These are phyloP conservation scores for Kandelia obovata DNA, from an alignment of 345 rosid genomes.

Conservation along the genomic window DNA sequence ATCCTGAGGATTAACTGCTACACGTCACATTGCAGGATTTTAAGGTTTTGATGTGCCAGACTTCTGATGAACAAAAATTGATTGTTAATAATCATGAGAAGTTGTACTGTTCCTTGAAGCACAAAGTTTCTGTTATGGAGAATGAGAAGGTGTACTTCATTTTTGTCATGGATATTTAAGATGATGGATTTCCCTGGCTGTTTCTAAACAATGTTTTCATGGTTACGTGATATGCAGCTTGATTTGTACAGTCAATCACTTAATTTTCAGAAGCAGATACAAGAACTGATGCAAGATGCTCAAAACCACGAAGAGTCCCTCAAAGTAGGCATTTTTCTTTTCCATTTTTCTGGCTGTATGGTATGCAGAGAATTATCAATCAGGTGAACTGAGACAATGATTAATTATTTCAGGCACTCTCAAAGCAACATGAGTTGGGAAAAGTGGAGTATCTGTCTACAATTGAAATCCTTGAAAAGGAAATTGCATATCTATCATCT, in stretches of 20 bases:
- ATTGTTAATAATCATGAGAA: conserved; percentile 39
- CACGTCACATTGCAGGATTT: conserved; percentile 51
- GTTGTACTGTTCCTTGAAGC: conserved; percentile 32
- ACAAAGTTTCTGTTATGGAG: conserved; percentile 51
- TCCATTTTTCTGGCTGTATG: too few species aligned
- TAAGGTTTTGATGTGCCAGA: conserved; percentile 41
- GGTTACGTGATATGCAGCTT: conserved; percentile 37
- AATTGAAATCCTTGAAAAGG: conserved; percentile 69
- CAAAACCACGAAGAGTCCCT: conserved; percentile 45
- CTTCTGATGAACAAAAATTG: conserved; percentile 44
- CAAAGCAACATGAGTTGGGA: conserved; percentile 52
- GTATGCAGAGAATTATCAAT: too few species aligned
- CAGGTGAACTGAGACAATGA: background rate
- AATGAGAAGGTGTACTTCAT: conserved; percentile 54
- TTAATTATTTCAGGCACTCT: conserved; percentile 44
- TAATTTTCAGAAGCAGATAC: conserved; percentile 51
- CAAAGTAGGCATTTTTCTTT: conserved; percentile 32
- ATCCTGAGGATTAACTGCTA: conserved; percentile 8
- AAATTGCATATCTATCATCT: conserved; percentile 54
- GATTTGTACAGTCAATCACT: conserved; percentile 38
- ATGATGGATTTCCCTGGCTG: background rate
- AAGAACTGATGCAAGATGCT: conserved; percentile 43
- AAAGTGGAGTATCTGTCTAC: conserved; percentile 49
- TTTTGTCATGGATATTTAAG: background rate
- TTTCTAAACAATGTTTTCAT: conserved; percentile 3